Evolutionary conservation across 2,329 filamentous ascomycete genomes (phyloP), one percentile per base, ranked within the genome.

Genomic region (Claviceps fusiformis): DNA sequence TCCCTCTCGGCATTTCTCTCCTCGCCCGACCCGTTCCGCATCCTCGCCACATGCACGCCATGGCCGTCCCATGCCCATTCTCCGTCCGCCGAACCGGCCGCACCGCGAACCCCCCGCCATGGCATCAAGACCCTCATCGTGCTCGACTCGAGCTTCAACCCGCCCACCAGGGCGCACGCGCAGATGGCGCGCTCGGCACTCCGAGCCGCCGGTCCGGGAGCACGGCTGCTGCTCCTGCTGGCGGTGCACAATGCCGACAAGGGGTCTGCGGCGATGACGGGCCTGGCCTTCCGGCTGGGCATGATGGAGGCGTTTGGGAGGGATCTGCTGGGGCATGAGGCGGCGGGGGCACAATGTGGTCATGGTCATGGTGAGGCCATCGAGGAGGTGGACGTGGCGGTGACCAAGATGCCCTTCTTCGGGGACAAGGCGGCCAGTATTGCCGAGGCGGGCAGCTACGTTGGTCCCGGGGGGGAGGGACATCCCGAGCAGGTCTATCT

Each of bases 351-450:
- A n/a, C n/a, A n/a, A n/a, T n/a, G n/a, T n/a, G n/a, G n/a, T n/a
- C n/a, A 37, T 15, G 41, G 29, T 15, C 47, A 15, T 13, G 55
- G 17, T 9, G 55, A 45, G 4, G 62, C 59, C 5, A 8, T n/a
- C n/a, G 31, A 33, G 0, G 67, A 70, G 33, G 69, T 83, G 5
- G 87, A 91, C 60, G 76, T 92, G 43, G 86, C 77, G 1, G 75
- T 93, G 1, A 89, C 86, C 0, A 85, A 78, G 41, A 75, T 79
- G 62, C 84, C 87, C 0, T 90, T 85, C 65, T 93, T 92, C 62
- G 80, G 81, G 56, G 82, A 85, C 63, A 92, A 92, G 70, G 80
- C 81, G 8, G 60, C 63, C 13, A 81, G 80, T 1, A 81, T 91
- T 33, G 70, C 73, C 0, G 63, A 66, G 9, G 67, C 68, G 0